Evolutionary conservation across 1,139 yeast genomes (phyloP).

Genomic region (Saccharomycopsis phalli): DNA sequence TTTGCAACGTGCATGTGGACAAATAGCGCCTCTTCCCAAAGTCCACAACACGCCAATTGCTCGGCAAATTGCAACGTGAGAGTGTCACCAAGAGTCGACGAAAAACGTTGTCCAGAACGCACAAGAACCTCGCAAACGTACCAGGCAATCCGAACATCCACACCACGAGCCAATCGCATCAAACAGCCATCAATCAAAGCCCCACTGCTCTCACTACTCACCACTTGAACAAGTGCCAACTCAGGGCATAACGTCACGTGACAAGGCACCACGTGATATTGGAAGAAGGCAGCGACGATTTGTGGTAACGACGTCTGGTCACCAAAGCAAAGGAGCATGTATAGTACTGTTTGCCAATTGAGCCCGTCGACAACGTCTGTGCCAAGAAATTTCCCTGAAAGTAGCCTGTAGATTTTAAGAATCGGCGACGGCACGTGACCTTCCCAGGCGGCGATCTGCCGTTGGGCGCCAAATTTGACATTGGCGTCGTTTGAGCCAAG

Average conservation of each 20-base stretch:
- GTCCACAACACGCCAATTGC: conserved; percentile 39
- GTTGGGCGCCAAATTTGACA: conserved; percentile 44
- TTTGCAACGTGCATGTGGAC: conserved; percentile 45
- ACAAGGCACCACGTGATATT: conserved; percentile 15
- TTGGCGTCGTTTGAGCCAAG: conserved; percentile 59
- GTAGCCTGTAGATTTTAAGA: conserved; percentile 51
- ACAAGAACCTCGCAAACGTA: conserved; percentile 39
- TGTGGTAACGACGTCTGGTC: conserved; percentile 34
- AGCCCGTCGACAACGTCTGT: conserved; percentile 36
- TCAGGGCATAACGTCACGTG: neutral
- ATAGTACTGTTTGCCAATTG: conserved; percentile 61
- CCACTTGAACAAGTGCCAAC: conserved; percentile 35
- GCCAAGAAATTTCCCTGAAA: conserved; percentile 46
- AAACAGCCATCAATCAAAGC: conserved; percentile 19
- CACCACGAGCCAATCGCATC: conserved; percentile 4
- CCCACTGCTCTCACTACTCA: conserved; percentile 30
- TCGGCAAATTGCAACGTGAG: conserved; percentile 44
- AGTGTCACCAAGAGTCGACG: conserved; percentile 32
- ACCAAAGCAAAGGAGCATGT: conserved; percentile 55
- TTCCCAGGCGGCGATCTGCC: conserved; percentile 63
- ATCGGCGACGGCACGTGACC: conserved; percentile 44
- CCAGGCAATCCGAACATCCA: conserved; percentile 46
- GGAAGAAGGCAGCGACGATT: conserved; percentile 28
- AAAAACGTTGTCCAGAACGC: conserved; percentile 24
- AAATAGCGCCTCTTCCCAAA: conserved; percentile 54